Evolutionary conservation across 169 alveolate species (phyloP), one percentile per base, ranked within the genome.

Genomic region (Miamiensis avidus): DNA sequence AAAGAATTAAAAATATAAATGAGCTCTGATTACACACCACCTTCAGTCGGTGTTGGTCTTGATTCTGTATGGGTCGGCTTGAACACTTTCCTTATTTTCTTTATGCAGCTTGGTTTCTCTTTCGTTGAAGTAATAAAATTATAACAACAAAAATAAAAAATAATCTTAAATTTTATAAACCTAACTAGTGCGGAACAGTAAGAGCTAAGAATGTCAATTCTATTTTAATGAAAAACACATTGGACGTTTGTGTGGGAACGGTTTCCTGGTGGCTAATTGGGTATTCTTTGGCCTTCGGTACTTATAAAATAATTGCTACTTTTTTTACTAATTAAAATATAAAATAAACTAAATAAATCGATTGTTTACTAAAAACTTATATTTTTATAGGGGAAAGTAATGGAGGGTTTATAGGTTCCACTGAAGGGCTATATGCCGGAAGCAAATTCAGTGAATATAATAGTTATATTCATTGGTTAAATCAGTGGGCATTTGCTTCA

Each of bases 401-500:
- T 20, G 20, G 69, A 11, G 69, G 69, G 26, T 49, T 49, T 49
- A 49, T 49, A 11, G 69, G 69, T 11, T 11, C 26, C 69, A 49
- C 26, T 49, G 20, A 49, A 49, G 69, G 20, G 26, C 69, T 49
- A 11, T 49, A 49, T 49, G 69, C 20, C 26, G 69, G 26, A 11
- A 49, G 20, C 20, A 11, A 49, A 49, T 11, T 49, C 20, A 11
- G 20, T 4, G 4, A 4, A 11, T 4, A 26, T 25, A 86, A 79
- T 75, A 76, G 83, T 27, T 82, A 74, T 64, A 34, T 30, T 31
- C 33, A 78, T 33, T 88, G 65, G 74, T 82, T 83, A 1, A 82
- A 82, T 75, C 31, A 88, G 31, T 82, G 31, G 34, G 88, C 91
- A 0, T 83, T 88, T 74, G 91, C 91, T 64, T 82, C 89, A 0